Evolutionary conservation across 2,329 filamentous ascomycete genomes (phyloP), one percentile per base, ranked within the genome.

Genomic region (Aspergillus sp.): DNA sequence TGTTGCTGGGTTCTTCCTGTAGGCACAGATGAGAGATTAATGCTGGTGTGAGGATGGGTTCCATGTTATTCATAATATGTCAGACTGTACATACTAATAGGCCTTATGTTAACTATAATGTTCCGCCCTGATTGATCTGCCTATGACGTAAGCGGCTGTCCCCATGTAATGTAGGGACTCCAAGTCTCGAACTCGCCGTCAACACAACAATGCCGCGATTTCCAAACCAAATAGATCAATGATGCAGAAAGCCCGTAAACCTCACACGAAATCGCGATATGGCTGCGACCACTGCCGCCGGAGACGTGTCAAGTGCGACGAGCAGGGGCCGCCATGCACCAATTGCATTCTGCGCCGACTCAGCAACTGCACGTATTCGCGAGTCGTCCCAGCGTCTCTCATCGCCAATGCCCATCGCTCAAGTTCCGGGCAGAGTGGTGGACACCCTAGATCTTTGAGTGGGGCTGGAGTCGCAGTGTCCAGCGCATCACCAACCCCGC

Each of bases 281-380:
- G 66, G 66, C 17, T 68, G 66, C 54, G 66, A 68, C 39, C 49
- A 63, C 33, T 68, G 66, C 41, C 66, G 52, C 13, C 33, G 45
- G 6, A 15, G 52, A 11, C 44, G 52, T n/a, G 52, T 54, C 9
- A 54, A 71, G 61, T 74, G 71, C 53, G 70, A 74, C 39, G 71
- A 74, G 57, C 59, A 58, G 41, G 66, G 66, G 6, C 70, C 71
- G 9, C 67, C 68, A 19, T 73, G 71, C 50, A 58, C 58, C 2
- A 71, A 74, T 34, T 74, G 71, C 51, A 60, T 61, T 22, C 50
- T 57, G 9, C 67, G 71, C 9, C 57, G 66, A n/a, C 34, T 54
- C 33, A 51, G 70, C 27, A 33, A 47, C 33, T 73, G 70, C 59
- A 63, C 58, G 27, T 62, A 66, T 40, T 62, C 60, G 22, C 60